phyloP scores from a whole-genome alignment of 83 land plant genomes.

The Picea abies region DNA sequence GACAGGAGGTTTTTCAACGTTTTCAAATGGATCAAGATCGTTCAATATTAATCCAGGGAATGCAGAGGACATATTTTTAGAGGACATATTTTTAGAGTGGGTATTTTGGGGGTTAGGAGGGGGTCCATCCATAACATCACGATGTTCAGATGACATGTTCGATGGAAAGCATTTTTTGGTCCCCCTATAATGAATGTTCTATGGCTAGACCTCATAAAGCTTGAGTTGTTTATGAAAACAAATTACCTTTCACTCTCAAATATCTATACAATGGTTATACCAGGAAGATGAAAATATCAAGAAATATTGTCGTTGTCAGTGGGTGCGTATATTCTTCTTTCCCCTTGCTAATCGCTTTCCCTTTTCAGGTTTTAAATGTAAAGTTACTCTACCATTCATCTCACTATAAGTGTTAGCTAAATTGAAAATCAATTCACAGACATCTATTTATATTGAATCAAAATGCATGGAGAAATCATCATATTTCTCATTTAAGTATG shows the following conservation, averaged over 20 bases:
- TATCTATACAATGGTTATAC: slow-evolving; percentile 77
- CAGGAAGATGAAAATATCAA: slow-evolving; percentile 81
- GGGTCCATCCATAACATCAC: slow-evolving; percentile 1
- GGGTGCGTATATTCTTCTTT: slow-evolving; percentile 40
- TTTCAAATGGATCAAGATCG: not conserved
- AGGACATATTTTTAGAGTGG: slow-evolving; percentile 84
- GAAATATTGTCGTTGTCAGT: slow-evolving; percentile 57
- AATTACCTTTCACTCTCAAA: slow-evolving; percentile 66
- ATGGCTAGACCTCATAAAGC: slow-evolving; percentile 51
- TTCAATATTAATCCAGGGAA: slow-evolving; percentile 81
- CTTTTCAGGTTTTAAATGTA: too few species aligned
- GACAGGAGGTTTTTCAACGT: slow-evolving; percentile 31
- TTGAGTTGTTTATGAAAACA: slow-evolving; percentile 29
- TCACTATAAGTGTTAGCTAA: too few species aligned
- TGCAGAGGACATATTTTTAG: slow-evolving; percentile 89
- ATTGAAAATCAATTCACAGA: too few species aligned
- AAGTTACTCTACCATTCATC: too few species aligned
- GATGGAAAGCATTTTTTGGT: slow-evolving; percentile 11
- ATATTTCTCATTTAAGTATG: too few species aligned
- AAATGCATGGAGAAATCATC: too few species aligned
- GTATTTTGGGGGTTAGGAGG: slow-evolving; percentile 11
- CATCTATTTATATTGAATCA: too few species aligned
- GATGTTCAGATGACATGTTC: slow-evolving; percentile 24
- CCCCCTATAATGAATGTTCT: not conserved
- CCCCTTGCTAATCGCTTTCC: too few species aligned